phyloP scores from a whole-genome alignment of 768 basidiomycete genomes.

The Imleria badia region DNA sequence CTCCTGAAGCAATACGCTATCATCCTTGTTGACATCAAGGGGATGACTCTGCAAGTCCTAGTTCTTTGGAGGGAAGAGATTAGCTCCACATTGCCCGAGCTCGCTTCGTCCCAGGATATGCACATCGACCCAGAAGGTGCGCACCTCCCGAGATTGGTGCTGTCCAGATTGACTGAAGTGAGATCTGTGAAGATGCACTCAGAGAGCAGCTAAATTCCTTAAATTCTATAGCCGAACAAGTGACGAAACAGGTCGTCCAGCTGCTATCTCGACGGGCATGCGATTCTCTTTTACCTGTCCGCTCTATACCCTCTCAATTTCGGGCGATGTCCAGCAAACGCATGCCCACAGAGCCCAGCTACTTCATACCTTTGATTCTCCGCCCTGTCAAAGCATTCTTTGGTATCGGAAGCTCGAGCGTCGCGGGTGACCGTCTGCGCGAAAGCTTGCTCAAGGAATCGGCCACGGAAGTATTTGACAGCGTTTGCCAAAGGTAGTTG shows the following conservation, averaged over 20 bases:
- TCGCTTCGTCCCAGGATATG: slow-evolving; percentile 31
- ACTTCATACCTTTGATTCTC: slow-evolving; percentile 80
- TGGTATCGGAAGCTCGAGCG: slow-evolving; percentile 53
- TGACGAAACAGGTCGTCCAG: slow-evolving; percentile 62
- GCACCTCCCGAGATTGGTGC: slow-evolving; percentile 5
- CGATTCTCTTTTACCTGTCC: slow-evolving; percentile 80
- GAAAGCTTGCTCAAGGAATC: slow-evolving; percentile 50
- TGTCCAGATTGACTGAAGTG: neutral
- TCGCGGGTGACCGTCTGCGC: slow-evolving; percentile 59
- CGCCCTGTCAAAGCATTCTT: slow-evolving; percentile 80
- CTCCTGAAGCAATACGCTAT: slow-evolving; percentile 63
- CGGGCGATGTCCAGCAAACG: slow-evolving; percentile 79
- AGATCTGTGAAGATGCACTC: slow-evolving; percentile 48
- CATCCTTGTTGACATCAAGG: slow-evolving; percentile 66
- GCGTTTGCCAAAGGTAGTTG: slow-evolving; percentile 61
- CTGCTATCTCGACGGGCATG: slow-evolving; percentile 81
- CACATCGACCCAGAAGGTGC: slow-evolving; percentile 51
- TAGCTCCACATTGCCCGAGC: slow-evolving; percentile 55
- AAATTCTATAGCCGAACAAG: slow-evolving; percentile 49
- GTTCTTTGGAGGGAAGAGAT: slow-evolving; percentile 73
- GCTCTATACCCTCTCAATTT: slow-evolving; percentile 88
- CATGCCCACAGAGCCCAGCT: slow-evolving; percentile 74
- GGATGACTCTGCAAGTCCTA: slow-evolving; percentile 50
- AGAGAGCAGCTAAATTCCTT: slow-evolving; percentile 50
- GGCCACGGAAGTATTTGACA: slow-evolving; percentile 66